A percentile compares a stretch with the other conserved stretches of the same genome.
Evolutionary conservation across 1,284 basidiomycete genomes (phyloP).

Genomic region (Caloboletus inedulis): DNA sequence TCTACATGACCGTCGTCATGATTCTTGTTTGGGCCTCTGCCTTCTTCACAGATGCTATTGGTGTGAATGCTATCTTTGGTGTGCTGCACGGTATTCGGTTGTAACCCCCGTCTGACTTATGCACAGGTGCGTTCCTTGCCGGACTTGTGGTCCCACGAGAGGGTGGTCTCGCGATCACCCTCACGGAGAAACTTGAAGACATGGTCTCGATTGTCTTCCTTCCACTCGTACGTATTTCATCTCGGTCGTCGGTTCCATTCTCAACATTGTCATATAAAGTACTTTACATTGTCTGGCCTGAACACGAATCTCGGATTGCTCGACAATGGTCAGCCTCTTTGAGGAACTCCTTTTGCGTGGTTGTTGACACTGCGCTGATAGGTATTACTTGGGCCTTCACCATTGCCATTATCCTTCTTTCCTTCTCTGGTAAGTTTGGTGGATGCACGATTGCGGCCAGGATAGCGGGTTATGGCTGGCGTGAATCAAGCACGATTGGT

Average conservation of each 20-base stretch:
- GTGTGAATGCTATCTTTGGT: slow-evolving; percentile 90
- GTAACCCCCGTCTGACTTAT: too few relatives aligned
- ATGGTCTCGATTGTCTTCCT: slow-evolving; percentile 78
- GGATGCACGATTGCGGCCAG: slow-evolving; percentile 72
- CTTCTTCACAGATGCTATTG: slow-evolving; percentile 93
- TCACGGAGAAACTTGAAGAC: slow-evolving; percentile 84
- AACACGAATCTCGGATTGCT: slow-evolving; percentile 85
- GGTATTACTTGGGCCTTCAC: slow-evolving; percentile 91
- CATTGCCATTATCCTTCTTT: slow-evolving; percentile 75
- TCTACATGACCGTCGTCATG: slow-evolving; percentile 77
- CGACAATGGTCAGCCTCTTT: slow-evolving; percentile 48
- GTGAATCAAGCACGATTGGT: slow-evolving; percentile 85
- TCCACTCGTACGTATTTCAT: slow-evolving; percentile 70
- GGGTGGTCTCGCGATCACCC: slow-evolving; percentile 75
- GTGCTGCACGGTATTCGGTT: too few relatives aligned
- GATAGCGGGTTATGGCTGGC: slow-evolving; percentile 66
- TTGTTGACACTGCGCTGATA: slow-evolving; percentile 46
- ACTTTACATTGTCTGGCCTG: slow-evolving; percentile 85
- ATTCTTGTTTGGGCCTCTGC: slow-evolving; percentile 80
- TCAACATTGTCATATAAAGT: too few relatives aligned
- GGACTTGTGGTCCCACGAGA: slow-evolving; percentile 90
- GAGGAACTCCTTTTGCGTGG: background rate
- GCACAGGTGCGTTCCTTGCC: slow-evolving; percentile 83
- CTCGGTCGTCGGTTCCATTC: too few relatives aligned
- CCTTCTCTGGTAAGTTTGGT: slow-evolving; percentile 82